Base-by-base conservation (phyloP, 2,329 filamentous ascomycete species). In the Apiospora kogelbergensis region DNA sequence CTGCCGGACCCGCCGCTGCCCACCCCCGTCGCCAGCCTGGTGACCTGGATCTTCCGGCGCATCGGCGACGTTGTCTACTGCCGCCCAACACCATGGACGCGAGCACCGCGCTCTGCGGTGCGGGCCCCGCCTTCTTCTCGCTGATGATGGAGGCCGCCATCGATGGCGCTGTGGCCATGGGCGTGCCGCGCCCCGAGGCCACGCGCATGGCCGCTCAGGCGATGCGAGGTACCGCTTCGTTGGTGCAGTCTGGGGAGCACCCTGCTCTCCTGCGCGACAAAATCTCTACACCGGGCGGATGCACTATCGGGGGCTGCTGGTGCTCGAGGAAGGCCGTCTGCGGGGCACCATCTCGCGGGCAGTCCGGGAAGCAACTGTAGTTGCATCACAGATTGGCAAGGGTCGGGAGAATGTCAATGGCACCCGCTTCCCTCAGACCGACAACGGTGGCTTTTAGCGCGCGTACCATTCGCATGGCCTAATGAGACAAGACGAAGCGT, bases 121-220 rank as follows among this genome's bases (percentile, higher is more conserved):
- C 90, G 6, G 91, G 91, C 0, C 92, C 92, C 0, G 92, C 92
- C 0, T 94, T 94, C 80, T 93, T 93, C 73, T 87, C 91, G 0
- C 83, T 95, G 57, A 86, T 95, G 75, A 84, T 94, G 20, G 93
- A 95, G 80, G 91, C 91, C 7, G 86, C 92, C 63, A 89, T 92
- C 17, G 92, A 95, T 74, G 93, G 92, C 7, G 92, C 89, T 4
- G 91, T 95, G 1, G 91, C 92, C 17, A 93, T 94, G 90, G 93
- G 93, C 0, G 76, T 95, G 41, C 91, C 92, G 4, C 84, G 92
- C 64, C 87, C 86, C 2, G 91, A 94, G 76, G 92, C 92, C 0
- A 89, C 90, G 77, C 82, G 88, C 70, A 94, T 95, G 91, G 92
- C 92, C 33, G 90, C 92, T 1, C 93, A 95, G 83, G 89, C 90